These are phyloP conservation scores for Phellopilus nigrolimitatus DNA, from an alignment of 1,284 basidiomycete genomes.

Conservation along the genomic window DNA sequence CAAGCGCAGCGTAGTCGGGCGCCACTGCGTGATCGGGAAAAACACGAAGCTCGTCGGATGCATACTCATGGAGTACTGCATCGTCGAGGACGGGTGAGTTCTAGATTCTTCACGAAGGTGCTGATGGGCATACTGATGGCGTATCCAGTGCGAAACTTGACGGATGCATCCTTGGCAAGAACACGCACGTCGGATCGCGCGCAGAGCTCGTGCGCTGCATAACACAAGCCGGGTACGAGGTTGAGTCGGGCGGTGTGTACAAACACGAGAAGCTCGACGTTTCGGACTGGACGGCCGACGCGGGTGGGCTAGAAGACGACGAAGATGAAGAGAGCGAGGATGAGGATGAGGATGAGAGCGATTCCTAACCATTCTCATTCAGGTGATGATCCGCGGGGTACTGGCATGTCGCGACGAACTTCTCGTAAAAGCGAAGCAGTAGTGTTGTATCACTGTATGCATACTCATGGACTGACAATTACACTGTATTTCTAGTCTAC, in stretches of 20 bases:
- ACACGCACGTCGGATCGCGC: conserved; percentile 77
- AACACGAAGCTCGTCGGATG: conserved; percentile 84
- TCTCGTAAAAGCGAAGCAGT: too few species aligned
- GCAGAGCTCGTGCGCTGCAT: conserved; percentile 80
- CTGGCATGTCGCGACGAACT: too few species aligned
- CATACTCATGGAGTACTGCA: conserved; percentile 86
- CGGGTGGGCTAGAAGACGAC: conserved; percentile 30
- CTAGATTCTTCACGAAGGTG: conserved; percentile 2
- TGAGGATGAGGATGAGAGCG: conserved; percentile 24
- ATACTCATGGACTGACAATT: too few species aligned
- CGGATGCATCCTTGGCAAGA: conserved; percentile 80
- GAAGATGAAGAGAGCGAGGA: conserved; percentile 28
- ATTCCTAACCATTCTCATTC: not conserved
- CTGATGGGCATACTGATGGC: conserved; percentile 3
- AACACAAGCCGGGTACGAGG: conserved; percentile 85
- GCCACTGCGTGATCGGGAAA: conserved; percentile 85
- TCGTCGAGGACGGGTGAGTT: conserved; percentile 79
- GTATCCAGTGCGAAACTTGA: conserved; percentile 78
- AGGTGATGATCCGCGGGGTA: too few species aligned
- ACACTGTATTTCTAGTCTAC: too few species aligned
- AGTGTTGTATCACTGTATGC: too few species aligned
- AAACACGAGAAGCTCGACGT: conserved; percentile 65
- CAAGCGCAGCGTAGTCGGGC: conserved; percentile 86
- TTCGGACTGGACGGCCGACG: conserved; percentile 53
- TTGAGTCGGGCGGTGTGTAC: conserved; percentile 55